phyloP scores from a whole-genome alignment of 495 filamentous ascomycete genomes.

The Penicillium pancosmium region DNA sequence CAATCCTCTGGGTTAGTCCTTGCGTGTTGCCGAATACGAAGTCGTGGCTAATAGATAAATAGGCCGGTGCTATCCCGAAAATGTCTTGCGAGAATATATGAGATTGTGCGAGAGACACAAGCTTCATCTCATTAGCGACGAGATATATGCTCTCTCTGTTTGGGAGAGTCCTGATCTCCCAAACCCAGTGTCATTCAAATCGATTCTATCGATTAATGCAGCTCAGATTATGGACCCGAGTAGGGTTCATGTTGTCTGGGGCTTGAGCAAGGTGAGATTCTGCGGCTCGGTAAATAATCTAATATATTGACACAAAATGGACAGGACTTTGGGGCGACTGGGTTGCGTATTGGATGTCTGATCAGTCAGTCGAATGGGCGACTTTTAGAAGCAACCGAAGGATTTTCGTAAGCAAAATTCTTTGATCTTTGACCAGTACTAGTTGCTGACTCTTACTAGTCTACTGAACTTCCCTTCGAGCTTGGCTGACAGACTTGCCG shows the following conservation, averaged over 20 bases:
- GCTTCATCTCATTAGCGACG: conserved; percentile 55
- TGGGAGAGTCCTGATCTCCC: conserved; percentile 30
- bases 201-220: conserved; percentile 40
- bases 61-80: conserved; percentile 43
- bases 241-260: conserved; percentile 39
- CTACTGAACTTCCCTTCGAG: conserved; percentile 20
- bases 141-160: conserved; percentile 52
- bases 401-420: conserved; percentile 20
- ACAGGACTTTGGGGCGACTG: conserved; percentile 23
- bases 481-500: conserved; percentile 13
- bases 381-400: conserved; percentile 13
- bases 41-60: neutral
- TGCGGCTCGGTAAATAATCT: neutral
- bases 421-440: neutral
- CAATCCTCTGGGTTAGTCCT: conserved; percentile 42
- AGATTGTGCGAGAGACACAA: conserved; percentile 40
- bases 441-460: neutral
- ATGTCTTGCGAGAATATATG: conserved; percentile 32
- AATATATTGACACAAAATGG: neutral
- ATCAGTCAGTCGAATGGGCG: conserved; percentile 17
- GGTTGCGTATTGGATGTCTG: conserved; percentile 17
- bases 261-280: conserved; percentile 40
- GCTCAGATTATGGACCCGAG: conserved; percentile 39
- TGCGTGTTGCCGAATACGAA: neutral
- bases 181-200: conserved; percentile 36